phyloP scores from a whole-genome alignment of 257 asterid species.

The Ajuga chamaepitys region DNA sequence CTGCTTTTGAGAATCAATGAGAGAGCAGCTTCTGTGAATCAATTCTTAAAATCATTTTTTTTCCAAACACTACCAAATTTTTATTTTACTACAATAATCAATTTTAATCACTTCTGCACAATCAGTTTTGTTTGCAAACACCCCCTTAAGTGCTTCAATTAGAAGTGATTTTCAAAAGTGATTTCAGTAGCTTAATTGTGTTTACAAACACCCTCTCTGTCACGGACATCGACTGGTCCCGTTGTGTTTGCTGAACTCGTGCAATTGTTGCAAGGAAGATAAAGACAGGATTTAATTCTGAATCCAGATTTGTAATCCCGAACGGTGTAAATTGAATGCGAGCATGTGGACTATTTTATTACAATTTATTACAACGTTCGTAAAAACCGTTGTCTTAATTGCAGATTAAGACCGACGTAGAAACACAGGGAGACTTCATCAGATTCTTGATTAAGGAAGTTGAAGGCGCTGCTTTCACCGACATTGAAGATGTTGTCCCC shows the following conservation, averaged over 20 bases:
- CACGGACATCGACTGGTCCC: slow-evolving; percentile 36
- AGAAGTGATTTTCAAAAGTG: too few relatives aligned
- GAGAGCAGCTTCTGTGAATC: too few relatives aligned
- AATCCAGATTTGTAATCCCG: slow-evolving; percentile 20
- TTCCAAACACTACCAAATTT: too few relatives aligned
- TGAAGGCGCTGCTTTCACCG: slow-evolving; percentile 71
- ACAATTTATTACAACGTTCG: slow-evolving; percentile 22
- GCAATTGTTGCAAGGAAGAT: slow-evolving; percentile 18
- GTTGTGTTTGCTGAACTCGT: slow-evolving; percentile 36
- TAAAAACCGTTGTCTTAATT: slow-evolving; percentile 3
- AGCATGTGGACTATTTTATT: slow-evolving; percentile 31
- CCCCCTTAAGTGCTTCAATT: too few relatives aligned
- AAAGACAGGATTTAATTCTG: slow-evolving; percentile 48
- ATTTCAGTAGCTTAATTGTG: too few relatives aligned
- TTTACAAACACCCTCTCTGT: too few relatives aligned
- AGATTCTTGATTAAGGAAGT: slow-evolving; percentile 87
- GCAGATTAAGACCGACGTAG: slow-evolving; percentile 94
- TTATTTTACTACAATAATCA: too few relatives aligned
- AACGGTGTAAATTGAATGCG: slow-evolving; percentile 20
- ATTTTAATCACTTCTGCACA: too few relatives aligned
- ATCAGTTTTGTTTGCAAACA: too few relatives aligned
- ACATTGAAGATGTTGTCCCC: slow-evolving; percentile 87
- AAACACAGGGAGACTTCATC: slow-evolving; percentile 92
- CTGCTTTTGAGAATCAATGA: too few relatives aligned
- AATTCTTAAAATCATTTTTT: too few relatives aligned